Conservation (phyloP, 2,329 filamentous ascomycete species). For the Apiospora sp. region DNA sequence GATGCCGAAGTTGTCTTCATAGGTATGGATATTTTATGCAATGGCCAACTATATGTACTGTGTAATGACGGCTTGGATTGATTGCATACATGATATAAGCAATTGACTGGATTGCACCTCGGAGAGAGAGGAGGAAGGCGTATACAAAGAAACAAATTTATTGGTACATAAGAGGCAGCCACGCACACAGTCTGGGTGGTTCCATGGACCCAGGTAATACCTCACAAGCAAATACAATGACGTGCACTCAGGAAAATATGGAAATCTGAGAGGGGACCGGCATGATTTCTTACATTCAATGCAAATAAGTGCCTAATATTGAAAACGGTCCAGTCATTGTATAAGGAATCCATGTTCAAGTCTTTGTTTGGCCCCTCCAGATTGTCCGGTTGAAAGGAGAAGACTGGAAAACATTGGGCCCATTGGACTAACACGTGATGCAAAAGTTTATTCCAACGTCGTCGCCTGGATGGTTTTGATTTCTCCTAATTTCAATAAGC, state of each 20-base stretch:
- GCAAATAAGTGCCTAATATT: too few species aligned
- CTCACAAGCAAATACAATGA: too few species aligned
- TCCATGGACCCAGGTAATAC: too few species aligned
- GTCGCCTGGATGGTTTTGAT: neutral
- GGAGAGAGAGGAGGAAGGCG: neutral
- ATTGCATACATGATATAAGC: too few species aligned
- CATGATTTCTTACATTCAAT: too few species aligned
- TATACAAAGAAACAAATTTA: neutral
- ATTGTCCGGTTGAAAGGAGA: neutral
- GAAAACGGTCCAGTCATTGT: too few species aligned
- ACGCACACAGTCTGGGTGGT: too few species aligned
- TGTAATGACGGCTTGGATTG: neutral
- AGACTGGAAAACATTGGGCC: neutral
- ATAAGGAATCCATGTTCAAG: neutral
- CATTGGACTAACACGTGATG: conserved; percentile 8
- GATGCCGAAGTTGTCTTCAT: neutral
- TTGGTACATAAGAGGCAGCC: neutral
- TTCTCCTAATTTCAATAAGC: conserved; percentile 15
- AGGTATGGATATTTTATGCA: neutral
- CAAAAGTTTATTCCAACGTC: conserved; percentile 18
- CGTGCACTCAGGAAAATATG: too few species aligned
- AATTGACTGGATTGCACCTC: neutral
- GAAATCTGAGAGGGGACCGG: too few species aligned
- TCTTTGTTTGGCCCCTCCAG: neutral
- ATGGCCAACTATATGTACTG: neutral